Conservation (phyloP, 495 filamentous ascomycete genomes). For the Penicillium cosmopolitanum region DNA sequence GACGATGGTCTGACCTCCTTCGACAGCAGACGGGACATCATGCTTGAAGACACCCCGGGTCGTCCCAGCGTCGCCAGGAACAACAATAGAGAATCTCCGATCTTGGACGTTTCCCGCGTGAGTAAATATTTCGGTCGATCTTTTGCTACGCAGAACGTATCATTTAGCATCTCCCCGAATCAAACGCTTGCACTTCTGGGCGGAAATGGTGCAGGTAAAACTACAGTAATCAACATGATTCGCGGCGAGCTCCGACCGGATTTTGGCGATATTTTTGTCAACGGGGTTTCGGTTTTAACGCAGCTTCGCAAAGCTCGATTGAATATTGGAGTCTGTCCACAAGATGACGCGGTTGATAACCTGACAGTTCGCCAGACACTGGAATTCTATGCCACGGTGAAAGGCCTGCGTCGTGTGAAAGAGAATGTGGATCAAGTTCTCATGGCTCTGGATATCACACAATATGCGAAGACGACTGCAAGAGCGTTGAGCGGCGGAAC, state of each 20-base stretch:
- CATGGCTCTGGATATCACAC: constrained; percentile 44
- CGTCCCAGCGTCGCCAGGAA: background rate
- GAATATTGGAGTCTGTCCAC: constrained; percentile 70
- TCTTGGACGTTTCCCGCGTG: constrained; percentile 2
- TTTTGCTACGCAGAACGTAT: background rate
- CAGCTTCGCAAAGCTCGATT: constrained; percentile 67
- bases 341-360: constrained; percentile 60
- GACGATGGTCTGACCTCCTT: constrained; percentile 4
- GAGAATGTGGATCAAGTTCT: constrained; percentile 54
- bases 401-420: constrained; percentile 53
- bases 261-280: constrained; percentile 72
- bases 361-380: constrained; percentile 61
- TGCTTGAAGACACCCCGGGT: background rate
- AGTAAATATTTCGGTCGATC: constrained; percentile 4
- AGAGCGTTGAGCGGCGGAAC: constrained; percentile 57
- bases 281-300: constrained; percentile 67
- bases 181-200: constrained; percentile 77
- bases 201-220: constrained; percentile 88
- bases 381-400: constrained; percentile 58
- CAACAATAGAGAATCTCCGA: background rate
- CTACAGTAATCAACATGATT: constrained; percentile 81
- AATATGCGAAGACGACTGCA: constrained; percentile 44
- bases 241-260: constrained; percentile 78
- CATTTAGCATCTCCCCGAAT: background rate
- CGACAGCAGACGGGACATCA: constrained; percentile 1